Evolutionary conservation across 768 basidiomycete genomes (phyloP).

Genomic region (Panellus pusillus): DNA sequence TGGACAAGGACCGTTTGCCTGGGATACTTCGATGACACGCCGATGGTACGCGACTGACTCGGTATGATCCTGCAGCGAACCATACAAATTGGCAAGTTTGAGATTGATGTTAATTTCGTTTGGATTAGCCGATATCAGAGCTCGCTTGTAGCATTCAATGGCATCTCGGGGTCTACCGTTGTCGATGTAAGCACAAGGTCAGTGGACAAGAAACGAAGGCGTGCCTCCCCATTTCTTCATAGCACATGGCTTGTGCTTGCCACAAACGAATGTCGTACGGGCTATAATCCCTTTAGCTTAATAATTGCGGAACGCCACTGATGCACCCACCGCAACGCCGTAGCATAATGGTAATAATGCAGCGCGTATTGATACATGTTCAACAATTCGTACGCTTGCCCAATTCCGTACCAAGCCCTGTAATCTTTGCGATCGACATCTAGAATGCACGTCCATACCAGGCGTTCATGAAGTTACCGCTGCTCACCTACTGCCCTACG

Average conservation of each 20-base stretch:
- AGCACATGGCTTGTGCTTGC: slow-evolving; percentile 93
- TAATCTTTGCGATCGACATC: slow-evolving; percentile 98
- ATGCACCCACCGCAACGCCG: slow-evolving; percentile 71
- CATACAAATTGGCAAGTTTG: slow-evolving; percentile 73
- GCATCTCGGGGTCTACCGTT: slow-evolving; percentile 75
- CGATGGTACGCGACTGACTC: slow-evolving; percentile 81
- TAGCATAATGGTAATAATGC: slow-evolving; percentile 95
- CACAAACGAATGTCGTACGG: slow-evolving; percentile 96
- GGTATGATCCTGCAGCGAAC: slow-evolving; percentile 60
- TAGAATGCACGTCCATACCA: slow-evolving; percentile 31
- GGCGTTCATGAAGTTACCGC: neutral
- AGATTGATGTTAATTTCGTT: slow-evolving; percentile 72
- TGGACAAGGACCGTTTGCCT: slow-evolving; percentile 51
- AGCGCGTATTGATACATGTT: slow-evolving; percentile 97
- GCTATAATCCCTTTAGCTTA: slow-evolving; percentile 37
- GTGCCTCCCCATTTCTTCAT: slow-evolving; percentile 87
- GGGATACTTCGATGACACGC: slow-evolving; percentile 72
- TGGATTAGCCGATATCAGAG: slow-evolving; percentile 77
- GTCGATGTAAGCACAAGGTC: neutral
- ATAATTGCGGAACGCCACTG: neutral
- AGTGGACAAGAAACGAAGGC: slow-evolving; percentile 19
- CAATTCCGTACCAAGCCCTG: slow-evolving; percentile 97
- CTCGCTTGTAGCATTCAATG: slow-evolving; percentile 88
- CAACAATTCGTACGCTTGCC: slow-evolving; percentile 94
- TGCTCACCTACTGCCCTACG: slow-evolving; percentile 89